Percentiles rank a stretch among this genome's conserved stretches.
phyloP scores from a whole-genome alignment of 2,329 filamentous ascomycete genomes.

The Penicillium vulpinum region DNA sequence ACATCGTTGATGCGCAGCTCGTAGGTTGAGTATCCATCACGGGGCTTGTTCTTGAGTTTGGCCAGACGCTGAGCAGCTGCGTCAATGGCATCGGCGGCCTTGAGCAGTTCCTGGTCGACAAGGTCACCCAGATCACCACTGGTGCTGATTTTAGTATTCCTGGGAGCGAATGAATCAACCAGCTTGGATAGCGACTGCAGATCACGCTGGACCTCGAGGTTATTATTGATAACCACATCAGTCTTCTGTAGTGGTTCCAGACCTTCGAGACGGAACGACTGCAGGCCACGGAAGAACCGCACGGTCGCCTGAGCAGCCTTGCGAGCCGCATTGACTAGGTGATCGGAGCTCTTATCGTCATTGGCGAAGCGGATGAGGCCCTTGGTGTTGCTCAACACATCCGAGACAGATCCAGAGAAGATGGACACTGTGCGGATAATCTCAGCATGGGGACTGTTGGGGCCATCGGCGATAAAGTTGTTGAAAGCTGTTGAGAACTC shows the following conservation, averaged over 20 bases:
- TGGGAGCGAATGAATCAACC: constrained; percentile 86
- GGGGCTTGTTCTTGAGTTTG: constrained; percentile 94
- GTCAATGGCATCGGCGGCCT: constrained; percentile 92
- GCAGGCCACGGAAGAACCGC: constrained; percentile 90
- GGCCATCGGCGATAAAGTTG: constrained; percentile 95
- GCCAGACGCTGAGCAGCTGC: constrained; percentile 85
- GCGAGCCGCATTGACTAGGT: constrained; percentile 77
- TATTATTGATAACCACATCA: constrained; percentile 95
- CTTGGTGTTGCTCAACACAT: constrained; percentile 95
- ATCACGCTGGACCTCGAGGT: constrained; percentile 92
- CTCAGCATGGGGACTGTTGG: constrained; percentile 83
- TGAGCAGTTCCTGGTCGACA: constrained; percentile 86
- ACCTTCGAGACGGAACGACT: constrained; percentile 90
- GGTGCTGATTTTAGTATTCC: constrained; percentile 75
- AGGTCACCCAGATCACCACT: constrained; percentile 87
- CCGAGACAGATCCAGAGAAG: constrained; percentile 85
- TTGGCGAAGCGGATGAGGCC: constrained; percentile 89
- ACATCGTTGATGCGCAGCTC: constrained; percentile 94
- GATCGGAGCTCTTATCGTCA: constrained; percentile 91
- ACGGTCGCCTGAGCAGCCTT: constrained; percentile 84
- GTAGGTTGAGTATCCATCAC: constrained; percentile 92
- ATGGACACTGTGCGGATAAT: constrained; percentile 91
- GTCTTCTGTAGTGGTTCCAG: constrained; percentile 91
- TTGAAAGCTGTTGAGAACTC: constrained; percentile 98
- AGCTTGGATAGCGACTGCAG: constrained; percentile 91